phyloP scores from a whole-genome alignment of 2,329 filamentous ascomycete species.

The Tolypocladium paradoxum region DNA sequence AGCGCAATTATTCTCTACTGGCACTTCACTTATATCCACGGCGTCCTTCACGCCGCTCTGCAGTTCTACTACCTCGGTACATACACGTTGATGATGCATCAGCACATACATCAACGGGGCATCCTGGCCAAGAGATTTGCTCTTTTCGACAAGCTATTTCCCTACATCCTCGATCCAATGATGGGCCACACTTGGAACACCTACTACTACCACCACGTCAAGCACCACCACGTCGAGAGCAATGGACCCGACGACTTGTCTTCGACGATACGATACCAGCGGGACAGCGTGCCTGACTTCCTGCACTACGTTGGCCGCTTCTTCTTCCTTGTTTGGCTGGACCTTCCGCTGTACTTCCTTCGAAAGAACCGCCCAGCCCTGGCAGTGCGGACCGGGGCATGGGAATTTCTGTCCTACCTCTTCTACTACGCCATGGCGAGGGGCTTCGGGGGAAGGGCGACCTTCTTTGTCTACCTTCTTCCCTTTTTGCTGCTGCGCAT shows the following conservation, averaged over 20 bases:
- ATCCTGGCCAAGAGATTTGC: conserved; percentile 46
- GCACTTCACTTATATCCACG: conserved; percentile 58
- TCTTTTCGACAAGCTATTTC: conserved; percentile 54
- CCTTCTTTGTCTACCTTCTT: conserved; percentile 54
- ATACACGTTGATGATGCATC: conserved; percentile 75
- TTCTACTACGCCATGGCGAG: conserved; percentile 38
- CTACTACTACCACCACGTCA: conserved; percentile 79
- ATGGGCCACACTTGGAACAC: conserved; percentile 81
- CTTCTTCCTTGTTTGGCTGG: conserved; percentile 62
- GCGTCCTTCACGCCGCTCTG: conserved; percentile 52
- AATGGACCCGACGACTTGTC: conserved; percentile 70
- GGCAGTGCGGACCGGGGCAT: conserved; percentile 46
- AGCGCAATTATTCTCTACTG: conserved; percentile 56
- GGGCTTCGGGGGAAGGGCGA: conserved; percentile 40
- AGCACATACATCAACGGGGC: conserved; percentile 71
- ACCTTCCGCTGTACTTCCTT: conserved; percentile 64
- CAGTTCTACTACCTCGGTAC: conserved; percentile 59
- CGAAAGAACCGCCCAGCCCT: conserved; percentile 45
- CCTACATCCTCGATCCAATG: conserved; percentile 63
- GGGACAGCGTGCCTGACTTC: conserved; percentile 57
- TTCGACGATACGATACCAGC: conserved; percentile 65
- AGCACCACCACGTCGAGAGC: conserved; percentile 74
- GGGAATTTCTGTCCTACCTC: conserved; percentile 48
- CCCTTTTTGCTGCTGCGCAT: conserved; percentile 57
- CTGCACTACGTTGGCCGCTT: conserved; percentile 65